These are phyloP conservation scores for Xylariaceae sp. DNA, from an alignment of 2,329 filamentous ascomycete species.

Conservation along the genomic window DNA sequence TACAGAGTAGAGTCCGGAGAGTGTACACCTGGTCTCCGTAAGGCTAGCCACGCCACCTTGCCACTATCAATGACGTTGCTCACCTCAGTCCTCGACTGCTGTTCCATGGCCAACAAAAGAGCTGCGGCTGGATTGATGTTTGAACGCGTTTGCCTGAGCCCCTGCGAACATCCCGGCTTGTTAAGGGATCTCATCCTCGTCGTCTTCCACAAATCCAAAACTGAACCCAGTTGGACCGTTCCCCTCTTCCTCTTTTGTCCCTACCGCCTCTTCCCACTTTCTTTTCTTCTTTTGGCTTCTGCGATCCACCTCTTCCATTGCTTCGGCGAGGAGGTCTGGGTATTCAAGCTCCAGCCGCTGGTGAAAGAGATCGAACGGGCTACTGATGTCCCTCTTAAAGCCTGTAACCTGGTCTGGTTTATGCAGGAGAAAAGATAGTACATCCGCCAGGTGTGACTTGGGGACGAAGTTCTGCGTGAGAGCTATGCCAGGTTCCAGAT, in stretches of 20 bases:
- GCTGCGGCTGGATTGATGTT: not conserved
- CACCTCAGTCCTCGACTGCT: no score
- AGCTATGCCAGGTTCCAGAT: slow-evolving; percentile 77
- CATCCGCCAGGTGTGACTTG: slow-evolving; percentile 63
- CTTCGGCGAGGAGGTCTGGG: slow-evolving; percentile 62
- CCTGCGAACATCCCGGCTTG: not conserved
- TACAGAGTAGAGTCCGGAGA: no score
- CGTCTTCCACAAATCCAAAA: slow-evolving; percentile 48
- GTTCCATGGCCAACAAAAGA: no score
- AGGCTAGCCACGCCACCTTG: no score
- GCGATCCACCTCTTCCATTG: slow-evolving; percentile 58
- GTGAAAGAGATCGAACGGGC: slow-evolving; percentile 72
- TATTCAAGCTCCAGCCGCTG: slow-evolving; percentile 57
- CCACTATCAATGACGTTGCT: no score
- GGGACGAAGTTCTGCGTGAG: slow-evolving; percentile 96
- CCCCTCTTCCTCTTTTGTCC: slow-evolving; percentile 39
- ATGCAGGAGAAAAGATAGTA: slow-evolving; percentile 73
- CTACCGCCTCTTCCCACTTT: slow-evolving; percentile 79
- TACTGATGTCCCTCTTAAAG: slow-evolving; percentile 64
- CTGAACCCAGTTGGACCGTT: slow-evolving; percentile 40
- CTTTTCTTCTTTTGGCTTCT: slow-evolving; percentile 63
- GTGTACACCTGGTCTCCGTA: no score
- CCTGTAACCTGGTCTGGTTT: slow-evolving; percentile 83
- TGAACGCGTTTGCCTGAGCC: not conserved
- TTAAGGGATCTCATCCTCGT: slow-evolving; percentile 43